These are phyloP conservation scores for Coniochaeta sp. DNA, from an alignment of 2,329 filamentous ascomycete genomes.

Conservation along the genomic window DNA sequence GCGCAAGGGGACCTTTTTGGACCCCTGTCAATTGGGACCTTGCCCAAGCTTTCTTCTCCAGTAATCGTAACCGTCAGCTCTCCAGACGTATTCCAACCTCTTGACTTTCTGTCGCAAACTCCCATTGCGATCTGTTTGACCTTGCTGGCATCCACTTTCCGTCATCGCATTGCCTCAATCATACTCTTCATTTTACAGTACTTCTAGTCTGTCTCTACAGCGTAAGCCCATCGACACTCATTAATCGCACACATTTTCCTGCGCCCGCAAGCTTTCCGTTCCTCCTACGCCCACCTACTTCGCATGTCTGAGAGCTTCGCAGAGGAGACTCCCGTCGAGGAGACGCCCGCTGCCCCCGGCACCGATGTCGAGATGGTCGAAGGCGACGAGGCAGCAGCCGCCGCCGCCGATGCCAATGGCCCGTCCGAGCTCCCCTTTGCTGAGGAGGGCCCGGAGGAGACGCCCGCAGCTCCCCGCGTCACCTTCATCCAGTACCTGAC, in stretches of 20 bases:
- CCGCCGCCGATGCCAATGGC: constrained; percentile 27
- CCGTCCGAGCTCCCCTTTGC: constrained; percentile 31
- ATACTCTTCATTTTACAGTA: not conserved
- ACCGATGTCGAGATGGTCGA: constrained; percentile 21
- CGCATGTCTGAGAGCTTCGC: constrained; percentile 20
- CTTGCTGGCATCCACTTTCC: not conserved
- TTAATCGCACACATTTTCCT: not conserved
- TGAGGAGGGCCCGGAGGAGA: constrained; percentile 25
- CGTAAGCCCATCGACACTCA: too few species aligned
- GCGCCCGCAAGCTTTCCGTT: not conserved
- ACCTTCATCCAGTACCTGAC: constrained; percentile 54
- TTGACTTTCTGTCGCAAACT: not conserved
- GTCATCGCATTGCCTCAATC: not conserved
- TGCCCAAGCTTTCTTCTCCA: not conserved
- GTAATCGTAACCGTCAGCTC: not conserved
- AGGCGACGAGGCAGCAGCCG: constrained; percentile 18
- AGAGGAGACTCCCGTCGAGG: constrained; percentile 19
- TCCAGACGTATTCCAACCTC: not conserved
- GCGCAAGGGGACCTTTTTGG: not conserved
- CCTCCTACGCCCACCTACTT: too few species aligned
- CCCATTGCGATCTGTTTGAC: not conserved
- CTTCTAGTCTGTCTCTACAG: not conserved
- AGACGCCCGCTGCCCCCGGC: constrained; percentile 14
- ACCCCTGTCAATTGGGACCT: constrained; percentile 1
- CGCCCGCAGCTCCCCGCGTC: constrained; percentile 24